Conservation (phyloP, 1,139 yeast genomes). For the Arxiozyma heterogenica region DNA sequence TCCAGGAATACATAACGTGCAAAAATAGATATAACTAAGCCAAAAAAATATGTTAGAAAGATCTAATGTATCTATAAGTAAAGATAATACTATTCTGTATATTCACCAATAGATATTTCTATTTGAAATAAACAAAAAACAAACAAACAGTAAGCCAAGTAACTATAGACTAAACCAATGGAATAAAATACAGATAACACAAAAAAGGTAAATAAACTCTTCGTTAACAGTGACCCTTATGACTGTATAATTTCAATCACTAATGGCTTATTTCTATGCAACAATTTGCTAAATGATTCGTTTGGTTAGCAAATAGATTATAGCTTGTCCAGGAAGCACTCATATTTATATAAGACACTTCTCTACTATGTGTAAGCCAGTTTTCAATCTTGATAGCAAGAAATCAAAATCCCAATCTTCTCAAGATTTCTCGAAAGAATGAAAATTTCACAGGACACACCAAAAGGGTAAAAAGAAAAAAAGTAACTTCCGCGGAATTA, state of each 20-base stretch:
- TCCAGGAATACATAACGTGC: constrained; percentile 27
- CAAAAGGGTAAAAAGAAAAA: too few relatives aligned
- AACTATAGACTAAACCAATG: neutral
- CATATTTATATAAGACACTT: neutral
- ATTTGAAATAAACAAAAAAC: neutral
- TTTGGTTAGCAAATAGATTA: neutral
- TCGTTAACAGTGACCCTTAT: neutral
- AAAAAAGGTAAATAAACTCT: neutral
- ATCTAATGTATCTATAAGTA: too few relatives aligned
- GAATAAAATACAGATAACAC: neutral
- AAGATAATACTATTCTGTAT: neutral
- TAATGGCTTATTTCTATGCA: neutral
- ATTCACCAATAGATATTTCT: too few relatives aligned
- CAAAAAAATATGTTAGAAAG: neutral
- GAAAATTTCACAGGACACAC: neutral
- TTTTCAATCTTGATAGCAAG: neutral
- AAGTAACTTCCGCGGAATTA: neutral
- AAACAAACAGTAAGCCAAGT: neutral
- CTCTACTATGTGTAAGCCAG: neutral
- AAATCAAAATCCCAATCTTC: neutral
- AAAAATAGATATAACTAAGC: neutral
- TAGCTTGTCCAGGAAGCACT: neutral
- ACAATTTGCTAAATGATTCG: neutral
- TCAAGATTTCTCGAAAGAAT: neutral
- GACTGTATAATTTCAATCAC: neutral